These are phyloP conservation scores for Fagopyrum esculentum DNA, from an alignment of 148 eudicot species.

Conservation along the genomic window DNA sequence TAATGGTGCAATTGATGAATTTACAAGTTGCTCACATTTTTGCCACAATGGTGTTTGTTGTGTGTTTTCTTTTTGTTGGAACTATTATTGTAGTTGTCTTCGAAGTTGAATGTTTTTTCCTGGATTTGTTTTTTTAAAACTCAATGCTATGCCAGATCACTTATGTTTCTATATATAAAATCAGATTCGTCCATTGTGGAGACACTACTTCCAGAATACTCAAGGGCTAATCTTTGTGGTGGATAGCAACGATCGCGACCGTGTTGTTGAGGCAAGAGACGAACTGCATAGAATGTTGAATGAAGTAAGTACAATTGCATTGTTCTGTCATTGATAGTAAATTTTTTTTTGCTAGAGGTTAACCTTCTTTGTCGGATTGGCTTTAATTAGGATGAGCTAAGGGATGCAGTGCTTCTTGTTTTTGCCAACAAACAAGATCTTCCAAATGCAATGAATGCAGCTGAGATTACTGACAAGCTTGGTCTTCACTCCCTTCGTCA, in stretches of 20 bases:
- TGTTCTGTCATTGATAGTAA: background rate
- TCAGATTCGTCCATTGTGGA: slow-evolving; percentile 44
- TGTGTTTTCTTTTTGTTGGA: background rate
- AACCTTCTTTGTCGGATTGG: background rate
- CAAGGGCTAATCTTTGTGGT: slow-evolving; percentile 43
- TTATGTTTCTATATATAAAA: background rate
- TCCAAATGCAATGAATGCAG: slow-evolving; percentile 70
- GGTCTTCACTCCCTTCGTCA: slow-evolving; percentile 73
- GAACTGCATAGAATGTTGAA: slow-evolving; percentile 47
- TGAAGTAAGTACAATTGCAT: slow-evolving; percentile 22
- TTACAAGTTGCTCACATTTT: slow-evolving; percentile 21
- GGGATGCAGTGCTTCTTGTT: slow-evolving; percentile 63
- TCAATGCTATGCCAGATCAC: background rate
- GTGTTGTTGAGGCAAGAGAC: slow-evolving; percentile 26
- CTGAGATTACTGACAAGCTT: slow-evolving; percentile 68
- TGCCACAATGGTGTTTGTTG: background rate
- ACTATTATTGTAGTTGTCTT: background rate
- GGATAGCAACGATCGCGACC: slow-evolving; percentile 43
- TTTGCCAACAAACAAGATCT: slow-evolving; percentile 83
- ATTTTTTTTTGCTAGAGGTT: too few relatives aligned
- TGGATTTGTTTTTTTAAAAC: background rate
- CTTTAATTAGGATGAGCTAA: slow-evolving; percentile 51
- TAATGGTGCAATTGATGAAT: slow-evolving; percentile 16
- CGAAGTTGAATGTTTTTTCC: background rate
- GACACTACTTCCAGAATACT: slow-evolving; percentile 43